phyloP scores from a whole-genome alignment of 2,329 filamentous ascomycete genomes.

The Fusarium camptoceras region DNA sequence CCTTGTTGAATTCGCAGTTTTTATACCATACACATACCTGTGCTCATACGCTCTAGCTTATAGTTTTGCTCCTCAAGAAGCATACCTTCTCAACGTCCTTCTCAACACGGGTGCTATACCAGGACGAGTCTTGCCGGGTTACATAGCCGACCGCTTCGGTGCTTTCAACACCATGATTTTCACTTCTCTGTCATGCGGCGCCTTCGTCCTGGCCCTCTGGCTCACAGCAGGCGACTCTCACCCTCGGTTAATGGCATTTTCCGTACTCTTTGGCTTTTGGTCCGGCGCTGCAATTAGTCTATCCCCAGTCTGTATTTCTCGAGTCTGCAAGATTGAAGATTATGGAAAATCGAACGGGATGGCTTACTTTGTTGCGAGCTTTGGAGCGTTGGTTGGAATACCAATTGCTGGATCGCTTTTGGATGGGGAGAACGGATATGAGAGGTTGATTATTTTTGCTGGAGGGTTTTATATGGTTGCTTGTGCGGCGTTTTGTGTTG shows the following conservation, averaged over 20 bases:
- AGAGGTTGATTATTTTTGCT: constrained; percentile 15
- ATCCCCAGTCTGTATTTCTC: constrained; percentile 77
- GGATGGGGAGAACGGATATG: not conserved
- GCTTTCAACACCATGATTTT: constrained; percentile 32
- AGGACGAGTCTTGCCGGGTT: constrained; percentile 20
- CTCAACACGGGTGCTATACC: constrained; percentile 23
- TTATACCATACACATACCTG: constrained; percentile 28
- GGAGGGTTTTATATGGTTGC: constrained; percentile 19
- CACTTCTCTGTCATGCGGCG: constrained; percentile 1
- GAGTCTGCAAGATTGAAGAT: constrained; percentile 75
- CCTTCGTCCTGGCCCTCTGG: constrained; percentile 10
- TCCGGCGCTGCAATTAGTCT: constrained; percentile 76
- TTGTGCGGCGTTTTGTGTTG: constrained; percentile 14
- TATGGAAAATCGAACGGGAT: constrained; percentile 78
- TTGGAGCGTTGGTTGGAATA: constrained; percentile 53
- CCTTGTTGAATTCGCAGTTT: constrained; percentile 42
- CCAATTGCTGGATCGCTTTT: not conserved
- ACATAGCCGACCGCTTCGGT: constrained; percentile 52
- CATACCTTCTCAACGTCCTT: constrained; percentile 9
- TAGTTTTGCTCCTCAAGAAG: constrained; percentile 46
- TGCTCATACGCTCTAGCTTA: constrained; percentile 44
- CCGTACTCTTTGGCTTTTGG: constrained; percentile 75
- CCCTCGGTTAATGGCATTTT: constrained; percentile 68
- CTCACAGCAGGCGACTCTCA: constrained; percentile 49
- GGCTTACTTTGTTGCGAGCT: constrained; percentile 74